Evolutionary conservation across 2,329 filamentous ascomycete genomes (phyloP).

Genomic region (Davidsoniella australis): DNA sequence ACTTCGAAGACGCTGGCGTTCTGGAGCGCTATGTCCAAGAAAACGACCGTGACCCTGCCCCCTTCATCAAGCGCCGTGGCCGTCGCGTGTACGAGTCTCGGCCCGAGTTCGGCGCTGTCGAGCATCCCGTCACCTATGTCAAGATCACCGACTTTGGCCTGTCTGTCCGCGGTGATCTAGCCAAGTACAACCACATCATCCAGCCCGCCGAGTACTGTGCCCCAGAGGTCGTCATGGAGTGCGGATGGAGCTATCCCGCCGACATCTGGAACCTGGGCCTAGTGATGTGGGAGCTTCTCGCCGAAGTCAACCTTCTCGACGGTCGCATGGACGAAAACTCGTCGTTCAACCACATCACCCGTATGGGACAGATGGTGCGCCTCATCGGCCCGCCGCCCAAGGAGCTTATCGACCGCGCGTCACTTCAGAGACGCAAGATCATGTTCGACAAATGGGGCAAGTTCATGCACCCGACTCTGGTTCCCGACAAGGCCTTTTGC

Average conservation of each 20-base stretch:
- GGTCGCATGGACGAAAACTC: slow-evolving; percentile 10
- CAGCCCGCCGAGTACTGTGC: slow-evolving; percentile 19
- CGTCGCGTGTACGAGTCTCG: slow-evolving; percentile 14
- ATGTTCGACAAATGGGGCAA: slow-evolving; percentile 10
- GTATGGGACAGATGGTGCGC: slow-evolving; percentile 19
- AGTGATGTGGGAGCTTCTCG: slow-evolving; percentile 19
- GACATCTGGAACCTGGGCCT: slow-evolving; percentile 18
- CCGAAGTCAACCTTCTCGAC: slow-evolving; percentile 18
- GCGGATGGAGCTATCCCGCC: slow-evolving; percentile 19
- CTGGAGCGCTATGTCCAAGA: slow-evolving; percentile 15
- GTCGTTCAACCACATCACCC: slow-evolving; percentile 16
- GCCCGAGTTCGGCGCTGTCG: slow-evolving; percentile 16
- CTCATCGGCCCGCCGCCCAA: slow-evolving; percentile 17
- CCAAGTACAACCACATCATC: slow-evolving; percentile 16
- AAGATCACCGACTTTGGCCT: slow-evolving; percentile 18
- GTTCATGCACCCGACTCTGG: slow-evolving; percentile 7
- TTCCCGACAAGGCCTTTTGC: slow-evolving; percentile 9
- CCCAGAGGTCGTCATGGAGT: slow-evolving; percentile 19
- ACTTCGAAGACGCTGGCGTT: slow-evolving; percentile 14
- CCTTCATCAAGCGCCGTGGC: slow-evolving; percentile 15
- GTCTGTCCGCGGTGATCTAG: slow-evolving; percentile 16
- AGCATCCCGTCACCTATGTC: slow-evolving; percentile 12
- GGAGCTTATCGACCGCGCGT: slow-evolving; percentile 15
- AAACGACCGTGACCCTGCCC: slow-evolving; percentile 16
- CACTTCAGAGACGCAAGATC: slow-evolving; percentile 6